Percentiles rank a stretch among this genome's conserved stretches.
Evolutionary conservation across 192 early-diverging fungal species (phyloP).

Genomic region (Coemansia nantahalensis): DNA sequence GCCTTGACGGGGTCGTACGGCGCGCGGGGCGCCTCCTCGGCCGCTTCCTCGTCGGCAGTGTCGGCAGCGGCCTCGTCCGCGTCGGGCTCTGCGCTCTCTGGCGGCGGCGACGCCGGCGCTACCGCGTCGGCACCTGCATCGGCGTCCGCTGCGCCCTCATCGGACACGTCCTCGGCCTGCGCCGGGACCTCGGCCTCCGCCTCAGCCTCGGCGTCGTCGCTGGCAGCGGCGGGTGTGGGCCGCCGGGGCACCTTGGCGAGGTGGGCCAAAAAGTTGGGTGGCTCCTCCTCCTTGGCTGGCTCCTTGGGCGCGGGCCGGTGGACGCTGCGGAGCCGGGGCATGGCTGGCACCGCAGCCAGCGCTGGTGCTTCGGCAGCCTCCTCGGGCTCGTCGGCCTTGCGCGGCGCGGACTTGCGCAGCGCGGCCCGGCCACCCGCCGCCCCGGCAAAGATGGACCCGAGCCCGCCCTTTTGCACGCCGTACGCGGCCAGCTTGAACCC

Average conservation of each 20-base stretch:
- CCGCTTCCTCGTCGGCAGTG: not conserved
- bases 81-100: not conserved
- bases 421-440: constrained; percentile 57
- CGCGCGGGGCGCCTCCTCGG: constrained; percentile 6
- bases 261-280: constrained; percentile 41
- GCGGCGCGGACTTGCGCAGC: constrained; percentile 58
- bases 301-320: constrained; percentile 26
- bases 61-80: constrained; percentile 1
- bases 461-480: constrained; percentile 76
- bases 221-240: constrained; percentile 16
- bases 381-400: constrained; percentile 30
- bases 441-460: constrained; percentile 72
- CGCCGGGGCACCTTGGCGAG: constrained; percentile 45
- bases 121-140: not conserved
- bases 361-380: constrained; percentile 5
- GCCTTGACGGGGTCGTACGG: constrained; percentile 38
- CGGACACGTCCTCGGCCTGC: not conserved
- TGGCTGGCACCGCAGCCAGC: constrained; percentile 15
- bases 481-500: constrained; percentile 69
- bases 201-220: not conserved
- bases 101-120: not conserved
- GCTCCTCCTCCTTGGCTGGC: constrained; percentile 24
- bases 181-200: not conserved
- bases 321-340: constrained; percentile 51
- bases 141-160: not conserved